These are phyloP conservation scores for Rhodofomes roseus DNA, from an alignment of 1,284 basidiomycete genomes.

Conservation along the genomic window DNA sequence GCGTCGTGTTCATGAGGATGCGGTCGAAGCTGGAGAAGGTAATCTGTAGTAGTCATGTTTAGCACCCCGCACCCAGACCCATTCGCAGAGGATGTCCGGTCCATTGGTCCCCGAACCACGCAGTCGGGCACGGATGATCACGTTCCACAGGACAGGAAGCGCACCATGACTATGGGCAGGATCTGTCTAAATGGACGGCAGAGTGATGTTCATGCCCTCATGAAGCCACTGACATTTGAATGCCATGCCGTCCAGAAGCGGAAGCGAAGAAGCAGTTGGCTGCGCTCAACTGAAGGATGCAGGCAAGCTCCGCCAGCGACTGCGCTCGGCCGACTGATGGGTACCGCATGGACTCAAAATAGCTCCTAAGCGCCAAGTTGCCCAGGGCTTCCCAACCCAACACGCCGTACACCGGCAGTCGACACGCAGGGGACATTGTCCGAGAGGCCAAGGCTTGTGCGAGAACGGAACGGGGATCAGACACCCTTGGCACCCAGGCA, in stretches of 20 bases:
- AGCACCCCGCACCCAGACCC: not conserved
- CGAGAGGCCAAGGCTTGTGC: not conserved
- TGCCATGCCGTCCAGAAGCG: too few species aligned
- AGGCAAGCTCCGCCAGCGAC: not conserved
- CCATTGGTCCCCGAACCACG: too few species aligned
- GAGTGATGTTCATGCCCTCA: too few species aligned
- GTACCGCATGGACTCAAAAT: not conserved
- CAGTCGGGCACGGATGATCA: not conserved
- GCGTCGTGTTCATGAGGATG: constrained; percentile 59
- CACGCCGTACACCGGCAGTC: not conserved
- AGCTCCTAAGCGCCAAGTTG: not conserved
- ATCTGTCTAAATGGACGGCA: too few species aligned
- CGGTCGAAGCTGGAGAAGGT: constrained; percentile 64
- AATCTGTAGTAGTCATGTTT: constrained; percentile 35
- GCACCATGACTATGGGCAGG: too few species aligned
- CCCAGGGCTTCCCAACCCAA: not conserved
- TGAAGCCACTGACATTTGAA: too few species aligned
- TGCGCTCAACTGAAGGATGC: not conserved
- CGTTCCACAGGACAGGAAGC: too few species aligned
- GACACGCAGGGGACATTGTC: not conserved
- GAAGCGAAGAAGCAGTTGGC: too few species aligned
- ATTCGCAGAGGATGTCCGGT: too few species aligned
- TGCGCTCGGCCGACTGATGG: not conserved
- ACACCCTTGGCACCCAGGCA: not conserved
- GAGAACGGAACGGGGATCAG: not conserved